Evolutionary conservation across 106 monocot species (phyloP).

Genomic region (Platanthera guangdongensis): DNA sequence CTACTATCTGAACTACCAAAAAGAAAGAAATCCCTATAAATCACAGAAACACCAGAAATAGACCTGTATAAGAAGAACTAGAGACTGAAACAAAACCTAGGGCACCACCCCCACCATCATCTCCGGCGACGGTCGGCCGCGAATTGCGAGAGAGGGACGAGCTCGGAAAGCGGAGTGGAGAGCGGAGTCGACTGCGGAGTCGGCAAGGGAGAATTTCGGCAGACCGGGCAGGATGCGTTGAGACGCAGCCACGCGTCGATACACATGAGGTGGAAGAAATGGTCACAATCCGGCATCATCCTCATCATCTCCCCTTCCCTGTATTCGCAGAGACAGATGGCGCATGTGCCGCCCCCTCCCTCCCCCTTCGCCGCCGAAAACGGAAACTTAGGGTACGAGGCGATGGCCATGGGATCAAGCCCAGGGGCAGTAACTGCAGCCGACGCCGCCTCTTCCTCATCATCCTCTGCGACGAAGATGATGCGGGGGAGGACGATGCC

Average conservation of each 20-base stretch:
- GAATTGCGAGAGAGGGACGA: slow-evolving; percentile 54
- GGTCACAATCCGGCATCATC: slow-evolving; percentile 64
- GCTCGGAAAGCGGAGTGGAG: slow-evolving; percentile 26
- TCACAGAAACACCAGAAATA: neutral
- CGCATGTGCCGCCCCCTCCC: slow-evolving; percentile 23
- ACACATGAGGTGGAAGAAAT: slow-evolving; percentile 50
- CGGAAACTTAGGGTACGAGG: slow-evolving; percentile 44
- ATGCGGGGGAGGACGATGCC: slow-evolving; percentile 33
- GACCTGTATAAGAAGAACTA: neutral
- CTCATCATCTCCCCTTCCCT: slow-evolving; percentile 58
- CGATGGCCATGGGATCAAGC: slow-evolving; percentile 42
- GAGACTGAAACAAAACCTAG: neutral
- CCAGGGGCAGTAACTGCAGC: slow-evolving; percentile 13
- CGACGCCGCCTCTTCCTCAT: slow-evolving; percentile 18
- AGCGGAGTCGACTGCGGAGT: slow-evolving; percentile 46
- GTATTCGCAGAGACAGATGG: slow-evolving; percentile 63
- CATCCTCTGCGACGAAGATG: slow-evolving; percentile 53
- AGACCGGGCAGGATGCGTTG: slow-evolving; percentile 58
- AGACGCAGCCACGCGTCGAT: slow-evolving; percentile 60
- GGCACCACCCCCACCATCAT: neutral
- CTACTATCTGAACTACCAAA: slow-evolving; percentile 3
- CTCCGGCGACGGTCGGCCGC: slow-evolving; percentile 42
- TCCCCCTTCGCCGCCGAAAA: slow-evolving; percentile 25
- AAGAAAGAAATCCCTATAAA: neutral
- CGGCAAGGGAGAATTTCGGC: slow-evolving; percentile 52